phyloP scores from a whole-genome alignment of 1,284 basidiomycete genomes.

The Anthracocystis setariae region DNA sequence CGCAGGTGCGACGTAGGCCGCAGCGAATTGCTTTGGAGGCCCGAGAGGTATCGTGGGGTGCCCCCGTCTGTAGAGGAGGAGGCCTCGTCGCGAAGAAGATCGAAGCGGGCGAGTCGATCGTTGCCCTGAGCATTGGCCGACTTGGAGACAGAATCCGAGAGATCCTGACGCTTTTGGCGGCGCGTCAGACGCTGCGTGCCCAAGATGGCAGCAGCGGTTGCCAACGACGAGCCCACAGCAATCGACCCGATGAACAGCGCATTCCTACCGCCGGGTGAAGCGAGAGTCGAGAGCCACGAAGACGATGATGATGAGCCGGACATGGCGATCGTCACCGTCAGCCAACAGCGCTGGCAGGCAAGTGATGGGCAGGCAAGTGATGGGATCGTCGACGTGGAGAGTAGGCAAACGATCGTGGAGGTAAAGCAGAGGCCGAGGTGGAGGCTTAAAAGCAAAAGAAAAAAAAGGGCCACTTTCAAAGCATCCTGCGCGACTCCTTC shows the following conservation, averaged over 20 bases:
- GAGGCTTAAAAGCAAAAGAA: too few species aligned
- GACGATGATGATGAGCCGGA: constrained; percentile 31
- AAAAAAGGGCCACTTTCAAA: too few species aligned
- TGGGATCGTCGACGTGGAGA: too few species aligned
- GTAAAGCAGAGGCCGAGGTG: too few species aligned
- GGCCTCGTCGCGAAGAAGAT: constrained; percentile 31
- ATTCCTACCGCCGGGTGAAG: constrained; percentile 26
- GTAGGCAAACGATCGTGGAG: too few species aligned
- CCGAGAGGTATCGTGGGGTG: constrained; percentile 55
- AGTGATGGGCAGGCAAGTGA: not conserved
- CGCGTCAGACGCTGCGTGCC: constrained; percentile 49
- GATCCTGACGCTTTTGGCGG: constrained; percentile 41
- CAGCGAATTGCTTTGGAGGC: constrained; percentile 31
- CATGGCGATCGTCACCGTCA: constrained; percentile 10
- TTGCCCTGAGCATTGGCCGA: constrained; percentile 30
- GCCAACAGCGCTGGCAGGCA: too few species aligned
- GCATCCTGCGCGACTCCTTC: too few species aligned
- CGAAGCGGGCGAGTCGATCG: constrained; percentile 42
- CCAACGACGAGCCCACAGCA: constrained; percentile 57
- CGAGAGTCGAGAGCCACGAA: constrained; percentile 36
- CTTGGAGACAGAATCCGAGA: constrained; percentile 42
- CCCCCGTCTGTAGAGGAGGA: constrained; percentile 44
- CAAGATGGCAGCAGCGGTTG: constrained; percentile 50
- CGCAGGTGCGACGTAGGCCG: constrained; percentile 33
- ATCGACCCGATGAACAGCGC: constrained; percentile 49